phyloP scores from a whole-genome alignment of 768 basidiomycete genomes.

The Leccinellum albellum region DNA sequence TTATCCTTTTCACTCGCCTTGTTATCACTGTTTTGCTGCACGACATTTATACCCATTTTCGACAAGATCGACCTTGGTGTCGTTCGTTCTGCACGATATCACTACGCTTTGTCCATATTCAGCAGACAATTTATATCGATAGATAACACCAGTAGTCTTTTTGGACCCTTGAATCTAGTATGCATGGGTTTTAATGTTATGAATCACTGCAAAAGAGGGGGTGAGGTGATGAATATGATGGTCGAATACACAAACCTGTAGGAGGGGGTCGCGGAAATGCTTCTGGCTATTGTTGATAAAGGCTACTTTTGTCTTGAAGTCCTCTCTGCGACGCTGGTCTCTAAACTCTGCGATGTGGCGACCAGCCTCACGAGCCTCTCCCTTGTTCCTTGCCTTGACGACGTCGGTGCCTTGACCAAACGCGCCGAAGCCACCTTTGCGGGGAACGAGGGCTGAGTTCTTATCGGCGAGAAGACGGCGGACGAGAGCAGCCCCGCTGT shows the following conservation, averaged over 20 bases:
- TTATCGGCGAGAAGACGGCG: slow-evolving; percentile 77
- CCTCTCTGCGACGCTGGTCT: slow-evolving; percentile 73
- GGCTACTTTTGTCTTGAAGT: slow-evolving; percentile 80
- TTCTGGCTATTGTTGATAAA: slow-evolving; percentile 85
- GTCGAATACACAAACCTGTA: slow-evolving; percentile 39
- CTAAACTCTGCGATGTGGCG: slow-evolving; percentile 80
- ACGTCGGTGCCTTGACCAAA: slow-evolving; percentile 79
- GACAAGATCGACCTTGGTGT: slow-evolving; percentile 36
- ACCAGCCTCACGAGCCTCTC: slow-evolving; percentile 91
- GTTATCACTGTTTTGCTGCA: slow-evolving; percentile 30
- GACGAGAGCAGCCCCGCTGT: slow-evolving; percentile 73
- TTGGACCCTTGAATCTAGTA: slow-evolving; percentile 2
- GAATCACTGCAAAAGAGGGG: slow-evolving; percentile 14
- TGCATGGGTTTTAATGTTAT: slow-evolving; percentile 1
- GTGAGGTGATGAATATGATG: background rate
- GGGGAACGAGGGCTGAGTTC: slow-evolving; percentile 79
- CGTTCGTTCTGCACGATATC: slow-evolving; percentile 33
- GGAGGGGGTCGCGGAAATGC: slow-evolving; percentile 73
- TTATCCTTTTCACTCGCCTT: slow-evolving; percentile 17
- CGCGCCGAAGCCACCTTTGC: slow-evolving; percentile 82
- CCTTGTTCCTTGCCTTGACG: slow-evolving; percentile 88
- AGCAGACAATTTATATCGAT: slow-evolving; percentile 11
- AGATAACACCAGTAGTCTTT: slow-evolving; percentile 15
- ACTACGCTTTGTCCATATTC: slow-evolving; percentile 17
- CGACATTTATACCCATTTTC: slow-evolving; percentile 36